These are phyloP conservation scores for Lyophyllum decastes DNA, from an alignment of 768 basidiomycete genomes.

Conservation along the genomic window DNA sequence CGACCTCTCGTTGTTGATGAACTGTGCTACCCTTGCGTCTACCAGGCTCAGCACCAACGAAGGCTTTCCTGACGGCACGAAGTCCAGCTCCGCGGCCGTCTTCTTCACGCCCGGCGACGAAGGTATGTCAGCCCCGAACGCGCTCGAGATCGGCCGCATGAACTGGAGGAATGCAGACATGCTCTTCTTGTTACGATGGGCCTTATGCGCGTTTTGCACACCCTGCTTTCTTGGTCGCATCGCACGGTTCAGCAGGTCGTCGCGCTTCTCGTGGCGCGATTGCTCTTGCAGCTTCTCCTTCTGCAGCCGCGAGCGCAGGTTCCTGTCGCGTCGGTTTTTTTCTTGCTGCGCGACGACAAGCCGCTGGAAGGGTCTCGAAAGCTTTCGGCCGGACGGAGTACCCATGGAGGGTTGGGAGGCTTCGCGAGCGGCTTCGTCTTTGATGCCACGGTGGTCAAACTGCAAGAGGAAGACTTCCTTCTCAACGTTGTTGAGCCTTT, in stretches of 20 bases:
- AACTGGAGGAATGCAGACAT: slow-evolving; percentile 83
- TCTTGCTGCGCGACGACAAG: slow-evolving; percentile 71
- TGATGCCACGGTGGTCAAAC: slow-evolving; percentile 73
- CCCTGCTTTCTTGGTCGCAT: slow-evolving; percentile 59
- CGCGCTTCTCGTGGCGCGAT: slow-evolving; percentile 67
- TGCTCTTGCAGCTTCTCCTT: slow-evolving; percentile 81
- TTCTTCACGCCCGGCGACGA: slow-evolving; percentile 47
- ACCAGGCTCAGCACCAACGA: slow-evolving; percentile 73
- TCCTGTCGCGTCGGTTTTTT: slow-evolving; percentile 78
- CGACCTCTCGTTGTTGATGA: slow-evolving; percentile 80
- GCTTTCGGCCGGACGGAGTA: slow-evolving; percentile 51
- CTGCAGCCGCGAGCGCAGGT: slow-evolving; percentile 65
- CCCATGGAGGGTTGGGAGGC: slow-evolving; percentile 43
- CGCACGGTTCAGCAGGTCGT: slow-evolving; percentile 73
- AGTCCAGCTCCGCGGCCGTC: slow-evolving; percentile 76
- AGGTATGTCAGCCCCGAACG: slow-evolving; percentile 68
- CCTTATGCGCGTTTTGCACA: slow-evolving; percentile 54
- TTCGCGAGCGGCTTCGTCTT: slow-evolving; percentile 76
- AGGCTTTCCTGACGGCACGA: slow-evolving; percentile 70
- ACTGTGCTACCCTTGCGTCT: slow-evolving; percentile 68
- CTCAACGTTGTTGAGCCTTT: slow-evolving; percentile 76
- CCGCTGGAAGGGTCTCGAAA: slow-evolving; percentile 65
- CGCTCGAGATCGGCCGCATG: slow-evolving; percentile 89
- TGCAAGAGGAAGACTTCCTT: slow-evolving; percentile 60
- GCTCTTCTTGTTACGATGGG: slow-evolving; percentile 86